Evolutionary conservation across 2,329 filamentous ascomycete genomes (phyloP).

Genomic region (Metarhizium robertsii): DNA sequence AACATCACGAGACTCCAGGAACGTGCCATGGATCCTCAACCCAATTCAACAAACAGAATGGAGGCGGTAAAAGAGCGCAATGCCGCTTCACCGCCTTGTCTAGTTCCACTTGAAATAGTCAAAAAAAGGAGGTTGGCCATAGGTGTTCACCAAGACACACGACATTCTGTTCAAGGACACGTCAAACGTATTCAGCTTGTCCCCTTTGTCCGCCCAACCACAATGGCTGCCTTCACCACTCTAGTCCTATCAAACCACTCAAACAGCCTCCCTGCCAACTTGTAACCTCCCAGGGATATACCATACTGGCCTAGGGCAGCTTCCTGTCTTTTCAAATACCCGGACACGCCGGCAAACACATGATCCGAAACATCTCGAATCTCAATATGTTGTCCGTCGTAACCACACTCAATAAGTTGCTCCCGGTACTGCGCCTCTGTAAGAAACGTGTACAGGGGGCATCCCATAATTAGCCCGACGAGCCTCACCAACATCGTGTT

Average conservation of each 20-base stretch:
- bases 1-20: too few relatives aligned
- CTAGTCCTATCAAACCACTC: conserved; percentile 26
- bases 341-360: conserved; percentile 39
- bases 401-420: conserved; percentile 38
- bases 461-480: conserved; percentile 36
- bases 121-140: too few relatives aligned
- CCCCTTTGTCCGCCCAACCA: conserved; percentile 17
- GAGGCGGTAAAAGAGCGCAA: too few relatives aligned
- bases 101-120: too few relatives aligned
- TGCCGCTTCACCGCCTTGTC: too few relatives aligned
- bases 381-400: conserved; percentile 28
- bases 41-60: too few relatives aligned
- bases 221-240: conserved; percentile 24
- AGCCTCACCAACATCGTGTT: conserved; percentile 27
- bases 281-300: conserved; percentile 23
- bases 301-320: conserved; percentile 22
- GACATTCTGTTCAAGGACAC: too few relatives aligned
- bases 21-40: too few relatives aligned
- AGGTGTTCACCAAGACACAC: too few relatives aligned
- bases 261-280: conserved; percentile 27
- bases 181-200: background rate
- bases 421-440: conserved; percentile 33
- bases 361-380: conserved; percentile 42
- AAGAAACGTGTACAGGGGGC: conserved; percentile 39
- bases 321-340: conserved; percentile 30